A percentile compares a stretch with the other conserved stretches of the same genome.
Evolutionary conservation across 2,329 filamentous ascomycete genomes (phyloP).

Genomic region (Arthrobotrys conoides): DNA sequence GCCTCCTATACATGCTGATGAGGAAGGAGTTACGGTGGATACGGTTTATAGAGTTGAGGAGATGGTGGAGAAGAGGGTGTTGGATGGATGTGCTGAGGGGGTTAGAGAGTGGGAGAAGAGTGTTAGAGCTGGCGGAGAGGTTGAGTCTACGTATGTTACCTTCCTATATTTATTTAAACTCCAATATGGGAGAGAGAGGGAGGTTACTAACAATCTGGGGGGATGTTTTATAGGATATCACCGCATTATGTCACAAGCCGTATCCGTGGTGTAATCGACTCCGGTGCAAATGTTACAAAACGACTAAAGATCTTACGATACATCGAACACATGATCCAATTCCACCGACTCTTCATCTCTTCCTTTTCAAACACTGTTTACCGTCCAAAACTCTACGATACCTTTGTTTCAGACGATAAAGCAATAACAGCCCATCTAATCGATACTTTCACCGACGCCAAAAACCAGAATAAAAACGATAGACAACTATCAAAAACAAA

Average conservation of each 20-base stretch:
- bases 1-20: constrained; percentile 48
- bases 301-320: constrained; percentile 48
- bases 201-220: neutral
- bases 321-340: constrained; percentile 58
- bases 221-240: constrained; percentile 47
- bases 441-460: constrained; percentile 42
- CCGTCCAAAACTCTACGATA: constrained; percentile 45
- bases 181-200: too few species aligned
- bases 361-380: constrained; percentile 42
- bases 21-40: constrained; percentile 49
- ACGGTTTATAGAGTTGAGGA: constrained; percentile 50
- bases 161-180: neutral
- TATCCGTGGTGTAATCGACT: constrained; percentile 51
- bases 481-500: constrained; percentile 50
- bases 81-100: constrained; percentile 41
- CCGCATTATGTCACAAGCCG: constrained; percentile 52
- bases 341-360: constrained; percentile 42
- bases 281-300: constrained; percentile 40
- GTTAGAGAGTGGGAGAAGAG: constrained; percentile 49
- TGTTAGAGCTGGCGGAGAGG: constrained; percentile 41
- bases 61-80: constrained; percentile 51
- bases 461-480: constrained; percentile 57
- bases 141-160: constrained; percentile 45
- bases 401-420: constrained; percentile 50
- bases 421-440: constrained; percentile 44